A percentile compares a stretch with the other conserved stretches of the same genome.
These are phyloP conservation scores for Oryza nivara DNA, from an alignment of 176 grass and related monocot species.

Conservation along the genomic window DNA sequence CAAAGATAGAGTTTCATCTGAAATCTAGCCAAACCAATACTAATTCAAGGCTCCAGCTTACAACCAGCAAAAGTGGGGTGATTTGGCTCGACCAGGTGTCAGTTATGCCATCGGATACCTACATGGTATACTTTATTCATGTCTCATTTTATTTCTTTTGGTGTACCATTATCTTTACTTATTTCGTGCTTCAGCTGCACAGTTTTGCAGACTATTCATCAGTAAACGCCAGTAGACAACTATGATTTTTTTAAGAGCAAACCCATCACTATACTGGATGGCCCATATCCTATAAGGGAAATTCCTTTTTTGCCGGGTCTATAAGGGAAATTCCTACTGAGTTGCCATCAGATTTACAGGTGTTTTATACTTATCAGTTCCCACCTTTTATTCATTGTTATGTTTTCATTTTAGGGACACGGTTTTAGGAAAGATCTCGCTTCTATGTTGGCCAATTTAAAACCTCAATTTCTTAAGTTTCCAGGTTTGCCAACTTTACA, in stretches of 20 bases:
- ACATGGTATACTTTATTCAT: slow-evolving; percentile 64
- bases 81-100: slow-evolving; percentile 96
- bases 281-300: not conserved
- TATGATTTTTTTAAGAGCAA: not conserved
- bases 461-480: slow-evolving; percentile 88
- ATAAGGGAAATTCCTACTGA: not conserved
- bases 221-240: not conserved
- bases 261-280: not conserved
- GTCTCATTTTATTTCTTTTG: not conserved
- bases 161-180: not conserved
- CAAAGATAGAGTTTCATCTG: slow-evolving; percentile 72
- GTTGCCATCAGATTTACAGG: not conserved
- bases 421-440: slow-evolving; percentile 88
- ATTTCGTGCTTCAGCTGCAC: not conserved
- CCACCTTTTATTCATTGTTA: slow-evolving; percentile 38
- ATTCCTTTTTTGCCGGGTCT: not conserved
- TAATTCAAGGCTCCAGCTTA: slow-evolving; percentile 84
- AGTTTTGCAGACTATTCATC: not conserved
- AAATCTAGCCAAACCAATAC: slow-evolving; percentile 58
- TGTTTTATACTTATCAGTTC: not conserved
- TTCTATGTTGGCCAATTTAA: slow-evolving; percentile 77
- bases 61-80: slow-evolving; percentile 67
- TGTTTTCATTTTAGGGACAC: slow-evolving; percentile 54
- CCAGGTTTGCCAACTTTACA: slow-evolving; percentile 59
- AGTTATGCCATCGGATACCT: slow-evolving; percentile 79